Base-by-base conservation (phyloP, 2,329 filamentous ascomycete genomes). In the Exophiala dermatitidis region DNA sequence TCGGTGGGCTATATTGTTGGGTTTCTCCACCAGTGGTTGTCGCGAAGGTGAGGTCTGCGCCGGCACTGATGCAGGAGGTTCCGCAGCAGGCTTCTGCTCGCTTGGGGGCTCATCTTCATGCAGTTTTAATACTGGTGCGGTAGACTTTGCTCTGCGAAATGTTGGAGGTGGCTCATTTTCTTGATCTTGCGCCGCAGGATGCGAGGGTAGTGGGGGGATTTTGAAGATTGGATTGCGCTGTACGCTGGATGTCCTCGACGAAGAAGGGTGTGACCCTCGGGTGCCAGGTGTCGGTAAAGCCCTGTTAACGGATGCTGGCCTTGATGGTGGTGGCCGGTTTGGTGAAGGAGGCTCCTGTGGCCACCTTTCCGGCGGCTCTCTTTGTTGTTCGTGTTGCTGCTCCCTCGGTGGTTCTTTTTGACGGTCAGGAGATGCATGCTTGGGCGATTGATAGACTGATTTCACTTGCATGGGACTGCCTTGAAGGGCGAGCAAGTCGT, bases 101-200 rank as follows among this genome's bases (percentile, higher is more conserved):
- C 36, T 41, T 38, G 48, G 37, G 3, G 46, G 42, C 36, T 73
- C 36, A 77, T 69, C 58, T 78, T 82, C 32, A 77, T 76, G 2
- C 72, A 74, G 64, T 79, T 85, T 81, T 12, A 80, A 64, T 32
- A 82, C 73, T 51, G 79, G 75, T 7, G 74, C 73, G 7, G 78
- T 72, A 1, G 80, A 73, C 63, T 83, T 86, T 38, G 77, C 69
- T 63, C 70, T 79, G 66, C 80, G 85, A 68, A 88, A 85, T 0
- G 81, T 85, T 29, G 84, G 80, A 2, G 84, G 84, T 2, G 81
- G 77, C 56, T 93, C 82, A 66, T 96, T 96, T 68, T 96, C 90
- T 67, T 95, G 89, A 63, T 95, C 88, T 57, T 85, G 78, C 2
- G 73, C 71, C 1, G 84, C 79, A 12, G 84, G 81, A 44, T 87